Conservation (phyloP, 2,329 filamentous ascomycete genomes). For the Exophiala alcalophila region DNA sequence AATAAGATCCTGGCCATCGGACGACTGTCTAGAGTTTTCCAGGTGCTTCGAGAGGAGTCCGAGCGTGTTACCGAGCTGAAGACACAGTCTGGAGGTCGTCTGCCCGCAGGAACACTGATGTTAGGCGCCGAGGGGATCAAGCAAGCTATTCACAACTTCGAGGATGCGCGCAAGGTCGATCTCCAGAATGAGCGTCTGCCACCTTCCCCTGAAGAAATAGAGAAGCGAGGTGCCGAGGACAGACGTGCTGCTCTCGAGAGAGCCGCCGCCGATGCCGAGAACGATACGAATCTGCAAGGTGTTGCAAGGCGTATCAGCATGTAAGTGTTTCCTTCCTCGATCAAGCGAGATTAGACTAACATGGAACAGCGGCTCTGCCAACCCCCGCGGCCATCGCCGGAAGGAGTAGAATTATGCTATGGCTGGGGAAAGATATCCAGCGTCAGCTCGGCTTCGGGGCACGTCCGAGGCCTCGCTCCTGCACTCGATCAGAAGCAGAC, state of each 20-base stretch:
- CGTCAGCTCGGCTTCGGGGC: too few species aligned
- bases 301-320: slow-evolving; percentile 92
- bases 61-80: slow-evolving; percentile 97
- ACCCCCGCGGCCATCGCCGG: slow-evolving; percentile 26
- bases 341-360: slow-evolving; percentile 19
- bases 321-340: slow-evolving; percentile 57
- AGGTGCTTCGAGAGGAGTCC: slow-evolving; percentile 94
- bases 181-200: slow-evolving; percentile 93
- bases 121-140: slow-evolving; percentile 97
- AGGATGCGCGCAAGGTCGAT: slow-evolving; percentile 95
- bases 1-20: slow-evolving; percentile 99
- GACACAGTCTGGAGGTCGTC: slow-evolving; percentile 85
- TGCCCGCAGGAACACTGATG: slow-evolving; percentile 96
- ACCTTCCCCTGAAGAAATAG: slow-evolving; percentile 87
- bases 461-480: too few species aligned
- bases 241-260: slow-evolving; percentile 74
- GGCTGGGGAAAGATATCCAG: too few species aligned
- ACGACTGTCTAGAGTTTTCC: slow-evolving; percentile 94
- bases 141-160: slow-evolving; percentile 93
- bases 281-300: slow-evolving; percentile 81
- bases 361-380: slow-evolving; percentile 24
- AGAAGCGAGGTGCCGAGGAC: slow-evolving; percentile 76
- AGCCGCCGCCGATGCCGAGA: slow-evolving; percentile 83
- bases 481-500: too few species aligned
- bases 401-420: slow-evolving; percentile 21